Evolutionary conservation across 179 eudicot genomes (phyloP).

Genomic region (Carnegiea gigantea): DNA sequence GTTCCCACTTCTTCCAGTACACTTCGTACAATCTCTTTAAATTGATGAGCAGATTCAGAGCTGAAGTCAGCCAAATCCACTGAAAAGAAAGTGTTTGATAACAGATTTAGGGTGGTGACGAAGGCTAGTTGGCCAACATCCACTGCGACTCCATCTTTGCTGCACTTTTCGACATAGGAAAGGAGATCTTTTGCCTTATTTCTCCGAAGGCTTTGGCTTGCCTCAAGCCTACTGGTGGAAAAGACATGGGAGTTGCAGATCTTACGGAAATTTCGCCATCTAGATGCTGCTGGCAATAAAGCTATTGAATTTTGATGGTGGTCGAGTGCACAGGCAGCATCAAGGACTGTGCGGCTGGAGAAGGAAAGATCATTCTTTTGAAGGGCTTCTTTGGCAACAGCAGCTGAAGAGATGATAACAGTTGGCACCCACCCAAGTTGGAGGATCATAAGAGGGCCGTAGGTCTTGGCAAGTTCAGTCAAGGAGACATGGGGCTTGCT

Average conservation of each 20-base stretch:
- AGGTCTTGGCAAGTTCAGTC: slow-evolving; percentile 26
- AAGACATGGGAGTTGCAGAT: slow-evolving; percentile 24
- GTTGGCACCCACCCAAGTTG: slow-evolving; percentile 23
- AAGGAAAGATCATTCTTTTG: slow-evolving; percentile 25
- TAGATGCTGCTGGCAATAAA: slow-evolving; percentile 12
- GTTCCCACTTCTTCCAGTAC: slow-evolving; percentile 27
- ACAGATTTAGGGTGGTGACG: slow-evolving; percentile 24
- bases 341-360: slow-evolving; percentile 14
- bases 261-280: slow-evolving; percentile 30
- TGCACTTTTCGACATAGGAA: slow-evolving; percentile 17
- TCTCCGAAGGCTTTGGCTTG: slow-evolving; percentile 15
- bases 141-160: slow-evolving; percentile 23
- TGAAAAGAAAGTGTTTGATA: slow-evolving; percentile 34
- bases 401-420: slow-evolving; percentile 26
- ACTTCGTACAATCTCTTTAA: slow-evolving; percentile 25
- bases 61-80: slow-evolving; percentile 23
- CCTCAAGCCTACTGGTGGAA: slow-evolving; percentile 26
- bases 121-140: slow-evolving; percentile 30
- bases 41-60: slow-evolving; percentile 17
- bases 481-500: slow-evolving; percentile 24
- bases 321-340: slow-evolving; percentile 18
- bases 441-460: slow-evolving; percentile 24
- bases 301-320: slow-evolving; percentile 25
- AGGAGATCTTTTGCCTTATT: slow-evolving; percentile 22
- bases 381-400: slow-evolving; percentile 27